Base-by-base conservation (phyloP, 306 rosid species). In the Vachellia collinsii region DNA sequence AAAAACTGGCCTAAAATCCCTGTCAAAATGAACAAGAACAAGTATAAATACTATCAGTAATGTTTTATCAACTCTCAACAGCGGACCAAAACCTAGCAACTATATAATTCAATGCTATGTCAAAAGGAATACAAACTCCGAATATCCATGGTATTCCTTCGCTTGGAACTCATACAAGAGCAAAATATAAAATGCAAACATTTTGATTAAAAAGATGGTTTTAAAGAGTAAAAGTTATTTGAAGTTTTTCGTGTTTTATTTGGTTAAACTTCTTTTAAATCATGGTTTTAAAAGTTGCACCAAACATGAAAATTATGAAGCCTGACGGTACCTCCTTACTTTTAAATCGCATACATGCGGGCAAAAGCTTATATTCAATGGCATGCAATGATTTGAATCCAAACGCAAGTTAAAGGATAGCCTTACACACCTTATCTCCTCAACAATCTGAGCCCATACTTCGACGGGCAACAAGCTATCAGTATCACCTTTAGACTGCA, bases 401-500 rank as follows among this genome's bases (percentile, higher is more conserved):
- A 3, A 5, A 1, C 29, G 38, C 29, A 4, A 62, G 38, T 62
- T 29, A 19, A 62, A 62, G 76, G 51, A 75, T 59, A 43, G 34
- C 74, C 74, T 47, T 48, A 29, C 62, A 51, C 83, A 86, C 89
- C 89, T 86, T 58, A 92, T 25, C 46, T 74, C 79, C 7, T 83
- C 82, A 64, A 90, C 76, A 66, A 94, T 90, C 70, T 86, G 88
- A 63, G 88, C 93, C 98, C 97, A 94, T 7, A 86, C 81, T 84
- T 91, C 83, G 53, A 94, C 83, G 38, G 97, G 97, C 25, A 94
- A 87, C 84, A 94, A 89, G 90, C 97, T 88, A 87, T 94, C 97
- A 62, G 84, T 29, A 77, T 91, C 99, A 70, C 97, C 99, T 82
- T 84, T 88, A 5, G 97, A 94, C 86, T 94, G 95, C 95, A 93